Evolutionary conservation across 1,284 basidiomycete species (phyloP).

Genomic region (Hypsizygus ulmarius): DNA sequence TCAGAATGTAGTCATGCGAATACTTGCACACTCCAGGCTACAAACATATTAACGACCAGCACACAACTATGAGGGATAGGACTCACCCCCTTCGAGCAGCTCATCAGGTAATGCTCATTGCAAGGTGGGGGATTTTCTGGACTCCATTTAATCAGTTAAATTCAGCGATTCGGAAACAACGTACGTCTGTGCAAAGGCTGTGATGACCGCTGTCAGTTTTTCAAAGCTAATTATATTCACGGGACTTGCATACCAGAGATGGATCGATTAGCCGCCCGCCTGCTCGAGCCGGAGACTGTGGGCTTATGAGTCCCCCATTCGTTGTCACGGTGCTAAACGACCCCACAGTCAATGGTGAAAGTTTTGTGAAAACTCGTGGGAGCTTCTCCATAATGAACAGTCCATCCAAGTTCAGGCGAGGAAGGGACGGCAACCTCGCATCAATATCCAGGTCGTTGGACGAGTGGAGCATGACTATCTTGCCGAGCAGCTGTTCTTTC

Average conservation of each 20-base stretch:
- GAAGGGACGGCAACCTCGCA: constrained; percentile 49
- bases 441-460: constrained; percentile 43
- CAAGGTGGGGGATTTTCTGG: constrained; percentile 74
- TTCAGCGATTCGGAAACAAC: constrained; percentile 19
- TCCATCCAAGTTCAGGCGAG: constrained; percentile 54
- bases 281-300: constrained; percentile 46
- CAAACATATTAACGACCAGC: constrained; percentile 9
- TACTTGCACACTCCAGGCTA: constrained; percentile 71
- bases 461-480: constrained; percentile 61
- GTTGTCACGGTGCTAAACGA: constrained; percentile 37
- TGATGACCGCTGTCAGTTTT: constrained; percentile 16
- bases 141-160: constrained; percentile 17
- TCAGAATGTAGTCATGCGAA: constrained; percentile 72
- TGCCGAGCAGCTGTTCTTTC: constrained; percentile 62
- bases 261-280: constrained; percentile 50
- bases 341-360: constrained; percentile 42
- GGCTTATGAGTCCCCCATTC: constrained; percentile 55
- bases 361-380: constrained; percentile 38
- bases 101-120: constrained; percentile 78
- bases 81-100: constrained; percentile 72
- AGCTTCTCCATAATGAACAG: constrained; percentile 60
- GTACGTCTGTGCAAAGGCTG: constrained; percentile 54
- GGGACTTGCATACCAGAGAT: constrained; percentile 40
- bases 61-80: not conserved
- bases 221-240: constrained; percentile 11